Evolutionary conservation across 176 grass and related monocot genomes (phyloP), one percentile per base, ranked within the genome.

Genomic region (Alopecurus myosuroides): DNA sequence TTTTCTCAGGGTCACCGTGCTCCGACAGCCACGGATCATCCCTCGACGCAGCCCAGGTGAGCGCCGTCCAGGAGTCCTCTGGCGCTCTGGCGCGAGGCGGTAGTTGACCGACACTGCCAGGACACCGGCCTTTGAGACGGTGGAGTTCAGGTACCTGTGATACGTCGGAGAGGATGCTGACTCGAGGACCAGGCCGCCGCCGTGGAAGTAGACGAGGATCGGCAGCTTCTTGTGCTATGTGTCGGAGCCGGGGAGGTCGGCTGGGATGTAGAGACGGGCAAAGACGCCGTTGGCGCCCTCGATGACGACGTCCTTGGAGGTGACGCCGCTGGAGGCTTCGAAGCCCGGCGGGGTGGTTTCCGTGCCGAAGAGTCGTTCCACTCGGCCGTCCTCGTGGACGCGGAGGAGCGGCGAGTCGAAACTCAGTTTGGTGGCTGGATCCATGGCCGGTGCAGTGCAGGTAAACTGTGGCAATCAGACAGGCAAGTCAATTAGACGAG

Each of bases 81-180:
- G 88, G 53, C 91, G 80, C 50, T 96, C 94, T 0, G 94, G 94
- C n/a, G 86, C 94, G 8, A 92, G 91, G 15, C 88, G 86, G 82
- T 93, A 96, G 62, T 87, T 75, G 25, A 96, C 84, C 9, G 88
- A 93, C 63, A 96, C 77, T 12, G 72, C 81, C 2, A 93, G 23
- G 45, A 87, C 81, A 3, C 4, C 2, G 15, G 71, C 71, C 9
- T 50, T 74, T 3, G 26, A 31, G 26, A 29, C 71, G 8, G 51
- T 14, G 71, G 45, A 6, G 71, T 74, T 74, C 26, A 74, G 71
- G 71, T 50, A 74, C 44, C 71, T 50, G 71, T 74, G 71, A 29
- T 74, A 74, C 41, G 14, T 48, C 25, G 70, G 70, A 11, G 14
- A 19, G 25, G 70, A 28, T 14, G 70, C 70, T 0, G 70, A 74